These are phyloP conservation scores for Silene latifolia DNA, from an alignment of 148 eudicot genomes.

Conservation along the genomic window DNA sequence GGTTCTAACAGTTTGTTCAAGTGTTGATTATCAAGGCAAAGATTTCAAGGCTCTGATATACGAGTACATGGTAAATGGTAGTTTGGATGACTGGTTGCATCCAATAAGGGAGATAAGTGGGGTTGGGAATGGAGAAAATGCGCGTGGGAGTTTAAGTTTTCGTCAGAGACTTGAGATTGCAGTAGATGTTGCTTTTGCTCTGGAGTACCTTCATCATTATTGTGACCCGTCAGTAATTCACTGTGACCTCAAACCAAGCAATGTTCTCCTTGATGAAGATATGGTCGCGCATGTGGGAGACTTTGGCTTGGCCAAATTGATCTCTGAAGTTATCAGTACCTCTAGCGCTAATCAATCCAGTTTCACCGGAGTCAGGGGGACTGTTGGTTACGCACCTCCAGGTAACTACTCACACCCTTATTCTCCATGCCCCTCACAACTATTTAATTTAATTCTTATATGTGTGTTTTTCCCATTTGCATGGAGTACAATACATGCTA, in stretches of 20 bases:
- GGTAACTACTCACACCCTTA: conserved; percentile 13
- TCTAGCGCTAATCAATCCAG: not conserved
- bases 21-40: conserved; percentile 13
- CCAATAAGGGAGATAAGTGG: not conserved
- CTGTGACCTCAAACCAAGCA: conserved; percentile 34
- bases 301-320: conserved; percentile 36
- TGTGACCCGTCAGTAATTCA: conserved; percentile 27
- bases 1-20: conserved; percentile 17
- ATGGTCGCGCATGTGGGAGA: conserved; percentile 35
- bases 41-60: conserved; percentile 15
- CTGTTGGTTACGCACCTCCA: conserved; percentile 28
- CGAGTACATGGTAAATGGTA: conserved; percentile 19
- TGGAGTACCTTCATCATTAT: conserved; percentile 31
- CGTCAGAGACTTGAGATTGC: conserved; percentile 12
- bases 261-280: conserved; percentile 28
- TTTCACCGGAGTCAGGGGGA: conserved; percentile 19
- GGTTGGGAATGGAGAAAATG: not conserved
- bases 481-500: too few relatives aligned
- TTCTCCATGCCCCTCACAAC: too few relatives aligned
- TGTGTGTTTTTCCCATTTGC: too few relatives aligned
- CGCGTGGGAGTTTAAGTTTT: not conserved
- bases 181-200: conserved; percentile 31
- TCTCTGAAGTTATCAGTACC: not conserved
- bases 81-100: conserved; percentile 19
- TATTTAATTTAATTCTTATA: too few relatives aligned